A percentile compares a stretch with the other conserved stretches of the same genome.
These are phyloP conservation scores for Dothistroma septosporum DNA, from an alignment of 2,329 filamentous ascomycete genomes.

Conservation along the genomic window DNA sequence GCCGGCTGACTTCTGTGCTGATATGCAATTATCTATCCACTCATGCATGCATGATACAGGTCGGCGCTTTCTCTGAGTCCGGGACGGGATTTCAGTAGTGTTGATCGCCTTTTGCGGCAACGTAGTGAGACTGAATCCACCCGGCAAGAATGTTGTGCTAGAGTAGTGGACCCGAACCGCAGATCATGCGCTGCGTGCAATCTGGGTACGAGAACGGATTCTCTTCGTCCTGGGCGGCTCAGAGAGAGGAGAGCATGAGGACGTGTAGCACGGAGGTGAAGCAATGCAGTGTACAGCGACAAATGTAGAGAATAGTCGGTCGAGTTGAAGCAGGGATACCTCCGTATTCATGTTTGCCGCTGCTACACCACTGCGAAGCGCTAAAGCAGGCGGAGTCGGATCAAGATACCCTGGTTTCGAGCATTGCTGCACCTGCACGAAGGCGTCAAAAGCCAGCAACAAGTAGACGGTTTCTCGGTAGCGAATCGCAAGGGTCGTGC, in stretches of 20 bases:
- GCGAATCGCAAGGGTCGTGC: conserved; percentile 20
- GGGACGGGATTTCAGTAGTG: conserved; percentile 19
- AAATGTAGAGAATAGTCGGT: conserved; percentile 21
- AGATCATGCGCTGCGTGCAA: conserved; percentile 18
- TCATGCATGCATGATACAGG: conserved; percentile 15
- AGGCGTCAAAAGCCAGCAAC: conserved; percentile 19
- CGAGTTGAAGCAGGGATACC: conserved; percentile 16
- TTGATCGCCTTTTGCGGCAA: conserved; percentile 12
- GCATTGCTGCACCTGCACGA: conserved; percentile 21
- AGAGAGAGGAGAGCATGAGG: conserved; percentile 6
- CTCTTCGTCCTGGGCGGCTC: conserved; percentile 10
- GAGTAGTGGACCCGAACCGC: conserved; percentile 14
- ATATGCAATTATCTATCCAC: conserved; percentile 15
- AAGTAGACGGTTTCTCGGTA: conserved; percentile 21
- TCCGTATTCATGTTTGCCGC: conserved; percentile 13
- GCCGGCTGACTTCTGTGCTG: conserved; percentile 9
- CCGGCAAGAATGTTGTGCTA: conserved; percentile 18
- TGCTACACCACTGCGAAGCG: conserved; percentile 19
- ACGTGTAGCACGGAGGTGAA: conserved; percentile 17
- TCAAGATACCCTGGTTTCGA: conserved; percentile 24
- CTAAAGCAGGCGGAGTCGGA: conserved; percentile 22
- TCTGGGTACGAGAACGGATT: conserved; percentile 16
- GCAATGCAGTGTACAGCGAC: conserved; percentile 18
- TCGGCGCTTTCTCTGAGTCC: conserved; percentile 11
- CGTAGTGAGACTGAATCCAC: conserved; percentile 17